A percentile compares a stretch with the other conserved stretches of the same genome.
phyloP scores from a whole-genome alignment of 2,329 filamentous ascomycete species.

The Trichoderma sp. region DNA sequence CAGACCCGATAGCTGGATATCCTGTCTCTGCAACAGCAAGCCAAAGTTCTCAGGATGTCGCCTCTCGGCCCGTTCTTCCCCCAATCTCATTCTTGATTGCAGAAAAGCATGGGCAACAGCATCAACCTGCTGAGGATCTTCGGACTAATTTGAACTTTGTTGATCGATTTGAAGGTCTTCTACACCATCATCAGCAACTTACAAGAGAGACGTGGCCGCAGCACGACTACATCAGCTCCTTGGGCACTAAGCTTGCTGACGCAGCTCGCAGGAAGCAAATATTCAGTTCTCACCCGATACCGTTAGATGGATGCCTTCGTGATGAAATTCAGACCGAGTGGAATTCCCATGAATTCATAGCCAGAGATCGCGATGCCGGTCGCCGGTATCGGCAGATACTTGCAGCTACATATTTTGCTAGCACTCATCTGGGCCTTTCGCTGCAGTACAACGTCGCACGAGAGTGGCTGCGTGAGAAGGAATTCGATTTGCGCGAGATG shows the following conservation, averaged over 20 bases:
- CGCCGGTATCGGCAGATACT: constrained; percentile 16
- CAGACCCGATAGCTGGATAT: neutral
- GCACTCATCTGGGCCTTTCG: constrained; percentile 6
- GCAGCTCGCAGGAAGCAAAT: neutral
- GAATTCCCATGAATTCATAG: neutral
- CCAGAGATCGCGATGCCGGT: neutral
- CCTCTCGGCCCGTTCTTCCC: neutral
- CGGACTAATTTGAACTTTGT: neutral
- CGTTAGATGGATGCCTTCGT: constrained; percentile 24
- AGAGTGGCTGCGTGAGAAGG: constrained; percentile 28
- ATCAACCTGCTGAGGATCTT: neutral
- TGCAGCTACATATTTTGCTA: constrained; percentile 21
- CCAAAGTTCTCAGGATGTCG: neutral
- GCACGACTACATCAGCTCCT: neutral
- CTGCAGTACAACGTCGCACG: constrained; percentile 22
- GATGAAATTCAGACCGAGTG: constrained; percentile 15
- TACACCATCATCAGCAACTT: neutral
- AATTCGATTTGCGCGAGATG: constrained; percentile 14
- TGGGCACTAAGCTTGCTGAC: constrained; percentile 12
- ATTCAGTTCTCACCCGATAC: neutral
- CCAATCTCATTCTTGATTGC: neutral
- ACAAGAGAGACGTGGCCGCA: constrained; percentile 12
- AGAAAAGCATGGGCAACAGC: neutral
- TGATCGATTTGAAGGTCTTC: neutral
- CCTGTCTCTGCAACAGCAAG: neutral